Evolutionary conservation across 805 yeast genomes (phyloP), one percentile per base, ranked within the genome.

Genomic region (Yarrowia sp.): DNA sequence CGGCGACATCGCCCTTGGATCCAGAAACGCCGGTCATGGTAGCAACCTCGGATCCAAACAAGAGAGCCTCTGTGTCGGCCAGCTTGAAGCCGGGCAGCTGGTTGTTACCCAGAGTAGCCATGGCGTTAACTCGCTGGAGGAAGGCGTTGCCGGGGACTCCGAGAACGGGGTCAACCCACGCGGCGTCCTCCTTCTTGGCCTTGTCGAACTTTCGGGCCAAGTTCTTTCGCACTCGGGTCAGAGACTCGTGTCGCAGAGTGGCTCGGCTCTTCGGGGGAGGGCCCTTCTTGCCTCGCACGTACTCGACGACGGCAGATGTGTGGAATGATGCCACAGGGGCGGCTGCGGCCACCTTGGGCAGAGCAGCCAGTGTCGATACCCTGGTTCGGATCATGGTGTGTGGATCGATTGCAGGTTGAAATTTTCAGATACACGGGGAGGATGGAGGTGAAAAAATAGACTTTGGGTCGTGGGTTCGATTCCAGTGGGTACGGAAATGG

Each of bases 31-130:
- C 78, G 58, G 77, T 75, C 49, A 83, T 69, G 3, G 79, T 77
- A 7, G 88, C 83, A 67, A 83, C 82, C 70, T 87, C 88, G 10
- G 92, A 94, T 38, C 96, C 94, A 66, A 80, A 86, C 55, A 90
- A 69, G 61, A 91, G 77, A 70, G 83, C 87, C 65, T 90, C 94
- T 51, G 90, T 86, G 69, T 90, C 92, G 32, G 75, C 77, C 55
- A 81, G 73, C 36, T 81, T 77, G 66, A 82, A 84, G 0, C 87
- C 85, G 66, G 80, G 79, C 14, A 87, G 80, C 70, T 88, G 77
- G 58, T 83, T 84, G 63, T 79, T 77, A 14, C 87, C 87, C 71
- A 89, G 94, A 44, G 79, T 77, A 47, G 87, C 73, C 65, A 86
- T 87, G 33, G 89, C 83, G 64, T 79, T 77, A 61, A 91, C 76